Evolutionary conservation across 2,329 filamentous ascomycete genomes (phyloP).

Genomic region (Celoporthe dispersa): DNA sequence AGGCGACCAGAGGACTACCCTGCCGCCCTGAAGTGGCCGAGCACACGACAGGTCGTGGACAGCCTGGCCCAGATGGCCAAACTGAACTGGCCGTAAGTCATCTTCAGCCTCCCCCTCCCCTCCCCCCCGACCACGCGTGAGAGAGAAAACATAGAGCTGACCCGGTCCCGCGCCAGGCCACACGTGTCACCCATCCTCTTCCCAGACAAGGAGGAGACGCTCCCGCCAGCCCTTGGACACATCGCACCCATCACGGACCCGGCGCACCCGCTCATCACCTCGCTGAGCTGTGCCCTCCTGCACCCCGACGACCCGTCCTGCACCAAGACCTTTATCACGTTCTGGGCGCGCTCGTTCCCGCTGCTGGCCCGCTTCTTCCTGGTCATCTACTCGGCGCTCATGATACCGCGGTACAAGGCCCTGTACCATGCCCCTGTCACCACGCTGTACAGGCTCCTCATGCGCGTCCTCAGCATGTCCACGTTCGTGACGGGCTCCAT

Average conservation of each 20-base stretch:
- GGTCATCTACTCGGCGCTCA: conserved; percentile 71
- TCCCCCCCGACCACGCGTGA: too few species aligned
- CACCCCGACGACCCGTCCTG: conserved; percentile 90
- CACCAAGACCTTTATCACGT: conserved; percentile 82
- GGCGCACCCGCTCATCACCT: conserved; percentile 84
- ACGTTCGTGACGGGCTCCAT: conserved; percentile 82
- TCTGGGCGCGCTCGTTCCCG: conserved; percentile 85
- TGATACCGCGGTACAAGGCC: conserved; percentile 68
- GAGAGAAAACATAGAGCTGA: conserved; percentile 31
- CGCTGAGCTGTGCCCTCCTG: conserved; percentile 85
- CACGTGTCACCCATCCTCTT: conserved; percentile 89
- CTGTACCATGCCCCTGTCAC: conserved; percentile 72
- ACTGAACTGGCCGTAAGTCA: conserved; percentile 78
- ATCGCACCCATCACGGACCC: conserved; percentile 80
- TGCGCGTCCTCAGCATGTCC: conserved; percentile 73
- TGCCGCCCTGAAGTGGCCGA: conserved; percentile 71
- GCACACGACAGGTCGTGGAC: conserved; percentile 75
- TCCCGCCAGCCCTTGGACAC: conserved; percentile 67
- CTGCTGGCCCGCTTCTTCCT: conserved; percentile 78
- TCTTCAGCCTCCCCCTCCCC: too few species aligned
- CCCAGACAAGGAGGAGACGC: conserved; percentile 67
- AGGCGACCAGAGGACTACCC: conserved; percentile 71
- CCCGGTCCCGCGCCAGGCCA: conserved; percentile 49
- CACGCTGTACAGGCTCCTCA: conserved; percentile 68
- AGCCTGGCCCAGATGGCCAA: conserved; percentile 80